These are phyloP conservation scores for Fusarium pseudograminearum DNA, from an alignment of 2,329 filamentous ascomycete species.

Conservation along the genomic window DNA sequence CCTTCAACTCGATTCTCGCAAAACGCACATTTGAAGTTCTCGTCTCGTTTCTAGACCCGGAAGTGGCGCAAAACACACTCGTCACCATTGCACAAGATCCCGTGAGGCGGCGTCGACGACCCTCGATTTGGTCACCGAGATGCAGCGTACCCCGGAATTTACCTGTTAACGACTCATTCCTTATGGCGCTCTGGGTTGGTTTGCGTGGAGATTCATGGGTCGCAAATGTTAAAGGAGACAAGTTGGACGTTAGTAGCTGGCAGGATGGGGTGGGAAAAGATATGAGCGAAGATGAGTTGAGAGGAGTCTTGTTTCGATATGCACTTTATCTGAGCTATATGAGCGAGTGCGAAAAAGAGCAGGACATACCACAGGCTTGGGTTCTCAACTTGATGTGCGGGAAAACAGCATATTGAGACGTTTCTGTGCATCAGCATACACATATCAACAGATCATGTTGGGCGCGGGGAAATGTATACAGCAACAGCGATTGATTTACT, in stretches of 20 bases:
- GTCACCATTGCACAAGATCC: constrained; percentile 41
- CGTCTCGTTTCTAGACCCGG: constrained; percentile 49
- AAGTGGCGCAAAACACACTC: constrained; percentile 43
- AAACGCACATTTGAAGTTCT: constrained; percentile 47
- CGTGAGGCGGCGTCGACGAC: constrained; percentile 35
- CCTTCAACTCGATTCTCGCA: constrained; percentile 51
- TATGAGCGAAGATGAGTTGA: constrained; percentile 43
- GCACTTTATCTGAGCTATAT: constrained; percentile 53
- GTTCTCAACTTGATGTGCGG: constrained; percentile 45
- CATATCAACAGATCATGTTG: not conserved
- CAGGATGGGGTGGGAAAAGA: constrained; percentile 40
- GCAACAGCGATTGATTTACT: not conserved
- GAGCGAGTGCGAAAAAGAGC: constrained; percentile 41
- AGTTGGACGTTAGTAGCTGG: constrained; percentile 30
- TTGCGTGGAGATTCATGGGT: constrained; percentile 46
- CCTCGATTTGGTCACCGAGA: constrained; percentile 53
- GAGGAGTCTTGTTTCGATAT: constrained; percentile 51
- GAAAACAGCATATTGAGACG: constrained; percentile 8
- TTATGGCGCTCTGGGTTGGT: constrained; percentile 50
- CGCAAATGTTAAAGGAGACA: constrained; percentile 15
- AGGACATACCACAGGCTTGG: constrained; percentile 50
- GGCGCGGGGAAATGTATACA: not conserved
- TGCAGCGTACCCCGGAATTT: constrained; percentile 50
- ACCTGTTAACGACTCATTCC: constrained; percentile 50
- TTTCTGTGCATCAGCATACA: not conserved